Evolutionary conservation across 305 asterid genomes (phyloP).

Genomic region (Fraxinus platypoda): DNA sequence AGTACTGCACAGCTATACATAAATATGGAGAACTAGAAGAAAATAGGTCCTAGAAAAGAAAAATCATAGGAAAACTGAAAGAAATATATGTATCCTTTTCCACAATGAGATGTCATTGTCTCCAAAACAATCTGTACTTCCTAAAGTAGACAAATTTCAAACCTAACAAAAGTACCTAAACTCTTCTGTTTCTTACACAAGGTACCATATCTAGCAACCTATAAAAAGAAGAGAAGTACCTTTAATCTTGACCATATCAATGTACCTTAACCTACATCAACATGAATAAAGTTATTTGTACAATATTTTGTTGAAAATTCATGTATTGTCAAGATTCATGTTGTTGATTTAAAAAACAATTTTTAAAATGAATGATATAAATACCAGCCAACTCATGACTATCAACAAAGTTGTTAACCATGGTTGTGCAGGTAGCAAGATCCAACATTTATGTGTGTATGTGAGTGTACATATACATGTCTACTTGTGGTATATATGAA

Average conservation of each 20-base stretch:
- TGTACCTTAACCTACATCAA: constrained; percentile 18
- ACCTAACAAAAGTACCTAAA: constrained; percentile 35
- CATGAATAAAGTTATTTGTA: too few species aligned
- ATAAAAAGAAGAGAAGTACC: constrained; percentile 25
- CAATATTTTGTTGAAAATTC: too few species aligned
- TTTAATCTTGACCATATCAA: constrained; percentile 32
- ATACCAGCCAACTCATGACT: too few species aligned
- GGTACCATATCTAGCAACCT: constrained; percentile 39
- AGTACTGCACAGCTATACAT: background rate
- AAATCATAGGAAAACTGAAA: constrained; percentile 11
- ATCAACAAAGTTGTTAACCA: too few species aligned
- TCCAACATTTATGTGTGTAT: background rate
- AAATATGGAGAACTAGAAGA: background rate
- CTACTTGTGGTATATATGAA: constrained; percentile 13
- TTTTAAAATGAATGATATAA: too few species aligned
- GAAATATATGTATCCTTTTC: constrained; percentile 15
- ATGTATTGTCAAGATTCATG: too few species aligned
- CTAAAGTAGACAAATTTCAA: constrained; percentile 35
- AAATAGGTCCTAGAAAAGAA: constrained; percentile 7
- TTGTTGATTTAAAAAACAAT: too few species aligned
- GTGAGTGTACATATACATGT: background rate
- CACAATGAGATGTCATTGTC: constrained; percentile 35
- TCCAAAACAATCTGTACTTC: constrained; percentile 24
- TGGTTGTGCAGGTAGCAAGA: too few species aligned
- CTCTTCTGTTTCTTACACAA: constrained; percentile 35